These are phyloP conservation scores for Leccinum subgranulosum DNA, from an alignment of 768 basidiomycete genomes.

Conservation along the genomic window DNA sequence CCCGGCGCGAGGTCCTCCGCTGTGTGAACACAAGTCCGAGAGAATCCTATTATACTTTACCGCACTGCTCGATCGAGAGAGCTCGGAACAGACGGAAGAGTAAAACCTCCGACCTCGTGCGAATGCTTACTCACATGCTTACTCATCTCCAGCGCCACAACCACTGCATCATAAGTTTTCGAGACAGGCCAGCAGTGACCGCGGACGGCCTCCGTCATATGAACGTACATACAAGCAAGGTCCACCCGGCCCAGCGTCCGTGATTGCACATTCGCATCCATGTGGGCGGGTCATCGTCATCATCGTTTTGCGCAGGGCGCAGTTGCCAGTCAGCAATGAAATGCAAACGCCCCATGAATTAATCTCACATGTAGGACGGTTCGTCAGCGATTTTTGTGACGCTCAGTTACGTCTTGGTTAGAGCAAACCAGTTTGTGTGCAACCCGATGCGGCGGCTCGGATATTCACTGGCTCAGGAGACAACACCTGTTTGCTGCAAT, in stretches of 20 bases:
- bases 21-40: conserved; percentile 53
- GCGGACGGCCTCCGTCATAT: conserved; percentile 23
- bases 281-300: not conserved
- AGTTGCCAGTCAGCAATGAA: not conserved
- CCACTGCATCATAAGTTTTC: conserved; percentile 7
- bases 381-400: conserved; percentile 41
- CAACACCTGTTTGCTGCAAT: conserved; percentile 45
- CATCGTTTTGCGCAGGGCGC: not conserved
- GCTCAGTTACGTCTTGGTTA: not conserved
- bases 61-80: conserved; percentile 53
- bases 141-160: conserved; percentile 66
- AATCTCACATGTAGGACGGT: conserved; percentile 58
- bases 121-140: conserved; percentile 4
- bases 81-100: conserved; percentile 32
- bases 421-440: conserved; percentile 34
- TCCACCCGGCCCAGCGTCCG: conserved; percentile 33
- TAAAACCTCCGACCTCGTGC: not conserved
- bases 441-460: conserved; percentile 60
- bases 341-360: not conserved
- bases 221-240: not conserved
- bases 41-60: not conserved
- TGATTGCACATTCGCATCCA: conserved; percentile 39
- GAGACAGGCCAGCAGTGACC: not conserved
- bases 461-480: conserved; percentile 52
- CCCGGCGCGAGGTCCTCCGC: not conserved